Base-by-base conservation (phyloP, 495 filamentous ascomycete genomes). In the Aspergillus funiculosus region DNA sequence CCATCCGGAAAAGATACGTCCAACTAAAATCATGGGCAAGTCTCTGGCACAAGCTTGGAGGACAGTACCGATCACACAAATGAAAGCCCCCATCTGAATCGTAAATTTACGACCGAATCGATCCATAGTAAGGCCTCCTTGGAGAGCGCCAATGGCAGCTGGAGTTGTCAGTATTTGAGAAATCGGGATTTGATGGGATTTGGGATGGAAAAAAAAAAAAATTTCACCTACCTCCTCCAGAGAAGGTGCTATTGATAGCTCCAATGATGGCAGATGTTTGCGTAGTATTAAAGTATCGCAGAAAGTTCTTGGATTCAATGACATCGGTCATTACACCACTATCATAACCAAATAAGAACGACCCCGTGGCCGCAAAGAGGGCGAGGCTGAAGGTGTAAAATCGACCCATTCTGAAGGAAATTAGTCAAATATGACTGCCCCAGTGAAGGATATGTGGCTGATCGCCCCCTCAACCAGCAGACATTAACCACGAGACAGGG, bases 1-100 rank as follows among this genome's bases (percentile, higher is more conserved):
- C 63, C 76, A 74, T 10, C 81, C 79, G 2, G 77, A 71, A 4
- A 83, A 61, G 38, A 83, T 79, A 26, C 81, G 76, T 5, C 81
- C 81, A 29, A 77, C 64, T 9, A 82, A 68, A 49, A 83, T 77
- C 70, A 79, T 77, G 0, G 71, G 66, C 37, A 81, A 54, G 43
- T 79, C 73, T 13, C 58, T 51, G 39, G 74, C 65, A 22, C 74
- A 64, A 9, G 76, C 60, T 54, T 83, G 78, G 28, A 82, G 68
- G 32, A 75, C 71, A 11, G 73, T 73, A 10, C 78, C 80, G 14
- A 80, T 27, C 28, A 74, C 53, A 54, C 75, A 75, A 34, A 83
- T 69, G 6, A 75, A 38, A 6, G 78, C 73, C 11, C 77, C 74
- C 48, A 75, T 68, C 46, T 78, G 71, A 36, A 81, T 78, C 7